Evolutionary conservation across 2,329 filamentous ascomycete species (phyloP), one percentile per base, ranked within the genome.

Genomic region (Aspergillus sp.): DNA sequence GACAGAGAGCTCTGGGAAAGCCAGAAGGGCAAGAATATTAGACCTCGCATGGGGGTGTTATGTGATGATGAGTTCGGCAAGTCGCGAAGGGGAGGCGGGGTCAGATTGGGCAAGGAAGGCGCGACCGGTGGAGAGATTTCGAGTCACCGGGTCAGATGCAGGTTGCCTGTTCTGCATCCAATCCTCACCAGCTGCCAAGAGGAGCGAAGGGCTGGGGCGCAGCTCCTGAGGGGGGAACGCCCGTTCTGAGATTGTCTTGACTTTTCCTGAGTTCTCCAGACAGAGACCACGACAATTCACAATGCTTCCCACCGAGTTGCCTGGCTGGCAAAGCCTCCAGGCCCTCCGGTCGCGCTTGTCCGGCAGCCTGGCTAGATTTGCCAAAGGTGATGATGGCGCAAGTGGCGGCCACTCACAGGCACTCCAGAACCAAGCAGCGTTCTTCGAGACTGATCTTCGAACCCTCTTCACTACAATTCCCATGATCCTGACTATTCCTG

Each of bases 391-490:
- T 8, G 25, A 6, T 5, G 22, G n/a, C 46, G 19, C n/a, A 23
- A 19, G 17, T 7, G 53, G 41, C 7, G 22, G 38, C 28, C 41
- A 7, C 45, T 52, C 13, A 19, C 49, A 49, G 54, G n/a, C 38
- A 7, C 2, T 9, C 23, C 46, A 49, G 45, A 57, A 57, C 22
- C 7, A 49, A 6, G 31, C 46, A 4, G 45, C n/a, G 28, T 50
- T 57, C 46, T 43, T 57, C 19, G 54, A 57, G 45, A n/a, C 45
- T 1, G 54, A 57, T 28, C 25, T 57, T 8, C 54, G 54, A 6
- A 43, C 41, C 9, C n/a, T 50, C 15, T 19, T 57, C 30, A 57
- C 46, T 6, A 43, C 13, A 25, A 50, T 57, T 1, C 46, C 54
- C 30, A 43, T 28, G 30, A 13, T 57, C 11, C 6, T 15, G 1